Conservation (phyloP, 805 yeast genomes). For the Barnettozyma californica region DNA sequence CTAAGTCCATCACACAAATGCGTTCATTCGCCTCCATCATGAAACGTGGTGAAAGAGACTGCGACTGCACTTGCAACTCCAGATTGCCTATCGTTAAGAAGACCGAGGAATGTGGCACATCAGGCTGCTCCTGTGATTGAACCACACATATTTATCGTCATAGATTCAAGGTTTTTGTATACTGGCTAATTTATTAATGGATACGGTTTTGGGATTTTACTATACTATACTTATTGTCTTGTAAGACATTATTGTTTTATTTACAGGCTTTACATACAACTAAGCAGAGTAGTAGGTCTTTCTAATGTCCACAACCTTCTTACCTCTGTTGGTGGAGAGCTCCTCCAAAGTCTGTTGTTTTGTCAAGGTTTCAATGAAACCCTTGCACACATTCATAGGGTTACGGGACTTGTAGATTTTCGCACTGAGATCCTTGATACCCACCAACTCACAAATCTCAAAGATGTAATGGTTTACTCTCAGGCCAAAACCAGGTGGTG, state of each 20-base stretch:
- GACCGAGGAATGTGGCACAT: slow-evolving; percentile 23
- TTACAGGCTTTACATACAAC: slow-evolving; percentile 2
- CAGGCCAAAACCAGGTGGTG: slow-evolving; percentile 91
- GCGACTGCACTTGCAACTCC: slow-evolving; percentile 25
- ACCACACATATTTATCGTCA: neutral
- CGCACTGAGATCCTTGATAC: slow-evolving; percentile 88
- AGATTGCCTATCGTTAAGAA: slow-evolving; percentile 14
- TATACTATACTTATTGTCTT: neutral
- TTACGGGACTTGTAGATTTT: slow-evolving; percentile 91
- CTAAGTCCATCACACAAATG: slow-evolving; percentile 7
- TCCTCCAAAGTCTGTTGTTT: slow-evolving; percentile 82
- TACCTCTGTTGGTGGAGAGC: slow-evolving; percentile 87
- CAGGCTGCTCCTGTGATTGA: slow-evolving; percentile 24
- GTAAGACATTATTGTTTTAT: neutral
- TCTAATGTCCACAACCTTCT: slow-evolving; percentile 89
- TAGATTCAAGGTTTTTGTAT: neutral
- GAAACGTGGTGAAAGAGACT: slow-evolving; percentile 20
- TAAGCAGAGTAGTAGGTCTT: slow-evolving; percentile 73
- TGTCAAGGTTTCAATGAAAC: slow-evolving; percentile 77
- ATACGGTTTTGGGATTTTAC: neutral
- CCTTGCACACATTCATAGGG: slow-evolving; percentile 90
- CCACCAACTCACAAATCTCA: slow-evolving; percentile 89
- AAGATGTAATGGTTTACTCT: slow-evolving; percentile 86
- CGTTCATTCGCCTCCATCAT: slow-evolving; percentile 10
- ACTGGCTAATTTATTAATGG: neutral